These are phyloP conservation scores for Sapria himalayana DNA, from an alignment of 345 rosid species.

Conservation along the genomic window DNA sequence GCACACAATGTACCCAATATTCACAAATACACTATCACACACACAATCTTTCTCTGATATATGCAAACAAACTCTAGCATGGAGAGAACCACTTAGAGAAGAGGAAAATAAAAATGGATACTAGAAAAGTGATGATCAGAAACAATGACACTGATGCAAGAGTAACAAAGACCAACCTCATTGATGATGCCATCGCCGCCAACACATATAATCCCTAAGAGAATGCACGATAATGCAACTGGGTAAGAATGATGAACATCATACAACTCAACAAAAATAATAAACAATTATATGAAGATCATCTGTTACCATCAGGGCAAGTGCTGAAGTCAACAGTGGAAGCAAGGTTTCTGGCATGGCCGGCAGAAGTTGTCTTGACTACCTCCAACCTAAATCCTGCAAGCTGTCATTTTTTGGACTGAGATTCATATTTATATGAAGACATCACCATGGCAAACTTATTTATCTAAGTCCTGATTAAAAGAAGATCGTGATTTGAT, in stretches of 20 bases:
- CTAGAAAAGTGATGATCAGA: too few species aligned
- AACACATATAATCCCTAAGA: constrained; percentile 78
- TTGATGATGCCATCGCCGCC: constrained; percentile 98
- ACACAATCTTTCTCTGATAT: too few species aligned
- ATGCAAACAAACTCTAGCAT: too few species aligned
- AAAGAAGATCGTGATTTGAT: too few species aligned
- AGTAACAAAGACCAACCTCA: constrained; percentile 38
- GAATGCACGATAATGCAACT: constrained; percentile 10
- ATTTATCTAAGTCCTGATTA: too few species aligned
- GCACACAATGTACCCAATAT: too few species aligned
- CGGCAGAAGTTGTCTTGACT: constrained; percentile 74
- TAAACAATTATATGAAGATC: constrained; percentile 3
- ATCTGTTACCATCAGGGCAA: constrained; percentile 71
- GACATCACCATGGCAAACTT: neutral
- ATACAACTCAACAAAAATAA: constrained; percentile 3
- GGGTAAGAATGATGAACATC: constrained; percentile 4
- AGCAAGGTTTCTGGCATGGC: constrained; percentile 76
- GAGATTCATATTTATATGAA: constrained; percentile 1
- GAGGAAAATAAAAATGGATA: too few species aligned
- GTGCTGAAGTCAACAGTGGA: constrained; percentile 68
- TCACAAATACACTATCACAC: too few species aligned
- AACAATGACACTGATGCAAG: constrained; percentile 3
- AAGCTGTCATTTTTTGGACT: constrained; percentile 39
- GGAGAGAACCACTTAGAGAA: too few species aligned
- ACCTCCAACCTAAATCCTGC: constrained; percentile 93